Evolutionary conservation across 108 stramenopile genomes (phyloP), one percentile per base, ranked within the genome.

Genomic region (Skeletonema grethae): DNA sequence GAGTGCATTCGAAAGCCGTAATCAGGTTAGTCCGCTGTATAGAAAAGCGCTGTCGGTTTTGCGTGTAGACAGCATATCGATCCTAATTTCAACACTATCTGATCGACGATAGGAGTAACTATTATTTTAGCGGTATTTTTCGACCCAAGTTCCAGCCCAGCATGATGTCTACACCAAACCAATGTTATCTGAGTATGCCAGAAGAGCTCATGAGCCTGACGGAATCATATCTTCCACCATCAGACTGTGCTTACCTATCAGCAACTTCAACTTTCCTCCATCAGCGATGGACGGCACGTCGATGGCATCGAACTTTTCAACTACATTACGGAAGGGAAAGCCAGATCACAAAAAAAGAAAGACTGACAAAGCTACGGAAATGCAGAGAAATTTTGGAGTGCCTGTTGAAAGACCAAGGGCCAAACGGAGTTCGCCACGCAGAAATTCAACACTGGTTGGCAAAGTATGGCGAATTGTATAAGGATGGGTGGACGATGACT

Each of bases 171-270:
- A 53, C 15, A n/a, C 50, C 50, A 53, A 53, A 53, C 22, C 8
- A 53, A 20, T 53, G 25, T 28, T 28, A 53, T 53, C 18, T 53
- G 50, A 22, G 22, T 53, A 22, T 53, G 1, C 50, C 50, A 53
- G 50, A 53, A 22, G 73, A 67, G 59, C 28, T 73, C 15, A 22
- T 60, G 28, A 55, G 73, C 57, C 56, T 67, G 0, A 24, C 67
- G 15, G 73, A 73, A 60, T 73, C 73, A 31, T 73, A 68, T 50
- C 67, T 73, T 57, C 67, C 73, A 6, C 73, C 73, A 15, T 73
- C 73, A 7, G 67, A 73, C 32, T 73, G 73, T 56, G 73, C 73
- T 13, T 50, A 73, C 11, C 66, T 73, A 15, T 73, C 73, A 4
- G 73, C 73, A n/a, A 68, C 73, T 4, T 73, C 57, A 20, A 31